Percentiles rank a stretch among this genome's conserved stretches.
Evolutionary conservation across 2,329 filamentous ascomycete species (phyloP).

Genomic region (Alternaria panax): DNA sequence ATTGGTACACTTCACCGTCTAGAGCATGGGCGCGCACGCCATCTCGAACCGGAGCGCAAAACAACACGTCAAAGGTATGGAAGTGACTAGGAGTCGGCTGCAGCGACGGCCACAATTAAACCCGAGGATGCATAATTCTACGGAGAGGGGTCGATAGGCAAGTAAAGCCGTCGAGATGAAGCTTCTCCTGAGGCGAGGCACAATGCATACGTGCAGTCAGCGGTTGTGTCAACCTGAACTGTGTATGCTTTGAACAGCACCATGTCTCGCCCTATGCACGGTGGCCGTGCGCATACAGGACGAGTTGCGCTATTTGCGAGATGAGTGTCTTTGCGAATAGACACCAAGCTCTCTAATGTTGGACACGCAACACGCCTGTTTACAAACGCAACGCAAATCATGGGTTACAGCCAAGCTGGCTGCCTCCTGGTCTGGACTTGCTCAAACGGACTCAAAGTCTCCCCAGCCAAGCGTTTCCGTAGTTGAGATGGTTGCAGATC

Average conservation of each 20-base stretch:
- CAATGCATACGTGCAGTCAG: conserved; percentile 45
- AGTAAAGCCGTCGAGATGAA: conserved; percentile 12
- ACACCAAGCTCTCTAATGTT: not conserved
- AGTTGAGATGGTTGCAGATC: conserved; percentile 2
- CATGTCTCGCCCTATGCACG: conserved; percentile 50
- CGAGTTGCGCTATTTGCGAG: not conserved
- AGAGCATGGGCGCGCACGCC: not conserved
- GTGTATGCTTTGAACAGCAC: conserved; percentile 44
- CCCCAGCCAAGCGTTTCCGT: not conserved
- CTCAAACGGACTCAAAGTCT: conserved; percentile 6
- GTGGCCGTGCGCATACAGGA: conserved; percentile 49
- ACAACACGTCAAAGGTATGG: not conserved
- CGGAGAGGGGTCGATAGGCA: conserved; percentile 1
- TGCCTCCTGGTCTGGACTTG: not conserved
- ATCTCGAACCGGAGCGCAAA: not conserved
- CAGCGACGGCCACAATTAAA: not conserved
- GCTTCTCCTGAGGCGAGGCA: conserved; percentile 14
- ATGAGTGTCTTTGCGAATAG: not conserved
- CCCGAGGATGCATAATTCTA: conserved; percentile 8
- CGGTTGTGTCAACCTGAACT: conserved; percentile 50
- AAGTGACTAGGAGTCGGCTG: not conserved
- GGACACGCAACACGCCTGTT: not conserved
- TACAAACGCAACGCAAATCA: not conserved
- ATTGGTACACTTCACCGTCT: not conserved
- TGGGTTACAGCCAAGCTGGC: conserved; percentile 4